These are phyloP conservation scores for Komagataella kurtzmanii DNA, from an alignment of 805 yeast genomes.

Conservation along the genomic window DNA sequence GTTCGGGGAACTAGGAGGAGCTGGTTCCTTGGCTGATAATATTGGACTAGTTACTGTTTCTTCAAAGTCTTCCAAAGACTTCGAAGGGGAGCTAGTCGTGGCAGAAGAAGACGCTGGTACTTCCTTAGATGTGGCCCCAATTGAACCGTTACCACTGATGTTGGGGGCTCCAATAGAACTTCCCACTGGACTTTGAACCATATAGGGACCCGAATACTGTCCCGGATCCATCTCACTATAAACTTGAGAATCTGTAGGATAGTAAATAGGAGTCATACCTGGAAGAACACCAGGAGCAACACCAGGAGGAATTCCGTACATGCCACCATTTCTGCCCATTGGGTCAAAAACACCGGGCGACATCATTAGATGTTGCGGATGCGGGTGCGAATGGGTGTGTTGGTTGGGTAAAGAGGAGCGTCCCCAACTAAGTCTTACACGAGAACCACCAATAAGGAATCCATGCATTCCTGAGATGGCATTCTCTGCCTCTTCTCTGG, in stretches of 20 bases:
- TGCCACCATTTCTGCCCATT: constrained; percentile 5
- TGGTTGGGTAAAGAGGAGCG: constrained; percentile 21
- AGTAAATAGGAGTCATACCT: constrained; percentile 4
- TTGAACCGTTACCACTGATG: background rate
- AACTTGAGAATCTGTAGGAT: constrained; percentile 1
- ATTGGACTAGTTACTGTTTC: background rate
- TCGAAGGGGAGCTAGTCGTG: background rate
- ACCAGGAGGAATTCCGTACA: constrained; percentile 4
- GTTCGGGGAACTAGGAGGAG: background rate
- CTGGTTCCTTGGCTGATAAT: background rate
- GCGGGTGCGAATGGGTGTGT: constrained; percentile 4
- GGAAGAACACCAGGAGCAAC: constrained; percentile 4
- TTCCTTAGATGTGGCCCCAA: background rate
- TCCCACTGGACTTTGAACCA: background rate
- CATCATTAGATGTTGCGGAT: constrained; percentile 6
- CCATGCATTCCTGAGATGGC: constrained; percentile 77
- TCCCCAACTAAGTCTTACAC: constrained; percentile 71
- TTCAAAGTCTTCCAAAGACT: background rate
- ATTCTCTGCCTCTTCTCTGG: constrained; percentile 60
- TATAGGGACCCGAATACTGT: background rate
- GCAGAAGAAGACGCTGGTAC: background rate
- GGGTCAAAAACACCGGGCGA: constrained; percentile 7
- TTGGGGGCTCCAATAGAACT: background rate
- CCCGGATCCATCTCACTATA: background rate
- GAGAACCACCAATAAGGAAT: constrained; percentile 57